A percentile compares a stretch with the other conserved stretches of the same genome.
phyloP scores from a whole-genome alignment of 23 red algal genomes.

The Gracilaria caudata region DNA sequence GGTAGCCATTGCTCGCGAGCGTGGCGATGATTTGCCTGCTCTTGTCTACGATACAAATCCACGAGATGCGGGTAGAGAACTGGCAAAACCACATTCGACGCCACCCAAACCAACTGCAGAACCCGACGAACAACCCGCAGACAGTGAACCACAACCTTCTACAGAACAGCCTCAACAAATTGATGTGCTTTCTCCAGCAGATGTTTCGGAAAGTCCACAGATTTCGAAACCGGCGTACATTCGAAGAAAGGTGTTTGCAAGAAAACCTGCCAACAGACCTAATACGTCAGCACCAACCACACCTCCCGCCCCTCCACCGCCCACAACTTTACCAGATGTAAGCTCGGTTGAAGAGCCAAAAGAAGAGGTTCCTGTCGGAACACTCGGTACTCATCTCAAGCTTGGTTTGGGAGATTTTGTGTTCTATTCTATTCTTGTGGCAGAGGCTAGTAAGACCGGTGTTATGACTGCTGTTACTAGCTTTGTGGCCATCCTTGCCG shows the following conservation, averaged over 20 bases:
- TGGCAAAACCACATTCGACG: background rate
- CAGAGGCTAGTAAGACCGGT: slow-evolving; percentile 59
- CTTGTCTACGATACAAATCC: slow-evolving; percentile 94
- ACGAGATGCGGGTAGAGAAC: slow-evolving; percentile 52
- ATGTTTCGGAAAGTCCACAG: slow-evolving; percentile 11
- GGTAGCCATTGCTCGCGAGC: slow-evolving; percentile 66
- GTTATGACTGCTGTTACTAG: slow-evolving; percentile 75
- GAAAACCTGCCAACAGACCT: background rate
- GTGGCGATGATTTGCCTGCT: slow-evolving; percentile 77
- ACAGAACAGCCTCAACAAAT: slow-evolving; percentile 12
- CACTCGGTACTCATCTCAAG: slow-evolving; percentile 79
- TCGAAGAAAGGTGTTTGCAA: slow-evolving; percentile 2
- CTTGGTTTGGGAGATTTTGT: slow-evolving; percentile 92
- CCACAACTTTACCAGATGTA: background rate
- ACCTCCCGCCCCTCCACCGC: background rate
- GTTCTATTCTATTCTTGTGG: slow-evolving; percentile 87
- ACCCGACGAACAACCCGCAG: background rate
- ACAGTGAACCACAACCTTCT: background rate
- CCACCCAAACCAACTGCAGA: background rate
- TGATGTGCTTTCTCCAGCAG: slow-evolving; percentile 12
- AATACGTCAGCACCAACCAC: background rate
- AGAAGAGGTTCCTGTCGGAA: slow-evolving; percentile 58
- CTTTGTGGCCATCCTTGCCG: slow-evolving; percentile 81
- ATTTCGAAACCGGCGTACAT: slow-evolving; percentile 24
- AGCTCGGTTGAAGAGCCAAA: slow-evolving; percentile 9